Conservation (phyloP, 305 asterid species). For the Fraxinus angustifolia region DNA sequence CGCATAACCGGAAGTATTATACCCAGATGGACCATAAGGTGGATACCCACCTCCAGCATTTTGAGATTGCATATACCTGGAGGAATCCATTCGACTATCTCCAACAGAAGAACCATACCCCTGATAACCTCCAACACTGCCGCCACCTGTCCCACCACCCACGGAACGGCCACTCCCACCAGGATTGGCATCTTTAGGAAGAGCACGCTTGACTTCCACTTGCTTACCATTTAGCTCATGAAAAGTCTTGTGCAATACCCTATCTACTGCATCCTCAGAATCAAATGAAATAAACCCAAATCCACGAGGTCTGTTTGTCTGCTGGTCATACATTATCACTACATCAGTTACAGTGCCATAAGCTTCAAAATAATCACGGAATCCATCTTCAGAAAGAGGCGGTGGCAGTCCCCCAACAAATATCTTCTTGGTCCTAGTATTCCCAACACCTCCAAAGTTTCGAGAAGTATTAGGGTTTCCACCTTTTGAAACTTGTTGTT, state of each 20-base stretch:
- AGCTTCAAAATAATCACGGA: slow-evolving; percentile 9
- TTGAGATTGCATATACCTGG: slow-evolving; percentile 61
- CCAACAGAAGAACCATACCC: slow-evolving; percentile 58
- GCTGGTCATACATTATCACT: slow-evolving; percentile 16
- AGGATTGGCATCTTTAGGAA: slow-evolving; percentile 51
- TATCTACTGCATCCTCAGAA: slow-evolving; percentile 16
- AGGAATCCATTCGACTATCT: slow-evolving; percentile 68
- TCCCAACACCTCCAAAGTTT: slow-evolving; percentile 16
- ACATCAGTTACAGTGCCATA: slow-evolving; percentile 18
- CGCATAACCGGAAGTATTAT: slow-evolving; percentile 57
- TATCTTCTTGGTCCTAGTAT: slow-evolving; percentile 15
- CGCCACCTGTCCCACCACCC: slow-evolving; percentile 39
- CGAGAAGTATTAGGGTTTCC: slow-evolving; percentile 39
- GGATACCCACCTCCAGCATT: slow-evolving; percentile 63
- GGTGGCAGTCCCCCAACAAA: slow-evolving; percentile 32
- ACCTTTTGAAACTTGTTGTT: slow-evolving; percentile 43
- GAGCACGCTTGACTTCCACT: slow-evolving; percentile 30
- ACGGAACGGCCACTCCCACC: slow-evolving; percentile 43
- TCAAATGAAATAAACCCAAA: slow-evolving; percentile 31
- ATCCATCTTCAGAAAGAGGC: slow-evolving; percentile 1
- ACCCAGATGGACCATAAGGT: slow-evolving; percentile 70
- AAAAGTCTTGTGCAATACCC: background rate
- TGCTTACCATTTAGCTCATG: slow-evolving; percentile 3
- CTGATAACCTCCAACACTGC: slow-evolving; percentile 52
- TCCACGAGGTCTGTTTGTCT: slow-evolving; percentile 16